These are phyloP conservation scores for Pleurotus tuber-regium DNA, from an alignment of 768 basidiomycete species.

Conservation along the genomic window DNA sequence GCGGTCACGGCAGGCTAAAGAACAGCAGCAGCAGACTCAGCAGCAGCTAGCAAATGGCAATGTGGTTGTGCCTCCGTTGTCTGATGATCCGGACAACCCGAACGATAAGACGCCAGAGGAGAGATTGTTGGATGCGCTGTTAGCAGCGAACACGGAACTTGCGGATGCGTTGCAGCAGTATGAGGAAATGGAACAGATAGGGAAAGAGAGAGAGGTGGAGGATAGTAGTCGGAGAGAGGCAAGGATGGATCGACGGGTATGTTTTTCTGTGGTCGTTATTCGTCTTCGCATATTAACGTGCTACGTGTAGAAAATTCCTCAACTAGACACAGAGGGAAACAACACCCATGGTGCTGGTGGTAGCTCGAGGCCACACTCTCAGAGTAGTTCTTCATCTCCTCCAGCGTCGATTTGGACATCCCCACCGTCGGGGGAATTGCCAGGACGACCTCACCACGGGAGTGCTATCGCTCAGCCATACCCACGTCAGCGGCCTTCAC, in stretches of 20 bases:
- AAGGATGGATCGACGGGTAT: conserved; percentile 64
- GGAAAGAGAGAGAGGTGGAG: conserved; percentile 58
- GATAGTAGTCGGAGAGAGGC: conserved; percentile 70
- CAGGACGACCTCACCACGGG: background rate
- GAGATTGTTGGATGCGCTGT: conserved; percentile 65
- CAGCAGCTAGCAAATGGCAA: conserved; percentile 16
- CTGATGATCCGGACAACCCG: conserved; percentile 24
- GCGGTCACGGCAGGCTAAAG: conserved; percentile 47
- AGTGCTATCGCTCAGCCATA: background rate
- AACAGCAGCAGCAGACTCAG: conserved; percentile 22
- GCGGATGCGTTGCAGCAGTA: conserved; percentile 67
- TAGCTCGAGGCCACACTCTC: conserved; percentile 36
- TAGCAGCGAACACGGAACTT: conserved; percentile 78
- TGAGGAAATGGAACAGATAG: conserved; percentile 74
- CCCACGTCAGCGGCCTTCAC: conserved; percentile 21
- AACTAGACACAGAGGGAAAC: conserved; percentile 33
- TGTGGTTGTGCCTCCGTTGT: conserved; percentile 10
- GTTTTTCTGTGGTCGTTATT: conserved; percentile 20
- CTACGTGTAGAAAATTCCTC: conserved; percentile 27
- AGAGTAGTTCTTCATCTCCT: conserved; percentile 43
- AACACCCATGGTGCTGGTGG: conserved; percentile 23
- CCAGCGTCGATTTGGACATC: conserved; percentile 21
- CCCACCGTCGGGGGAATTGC: conserved; percentile 21
- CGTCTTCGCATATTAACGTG: background rate
- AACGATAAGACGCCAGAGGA: conserved; percentile 66